Base-by-base conservation (phyloP, 768 basidiomycete genomes). In the Vararia minispora region DNA sequence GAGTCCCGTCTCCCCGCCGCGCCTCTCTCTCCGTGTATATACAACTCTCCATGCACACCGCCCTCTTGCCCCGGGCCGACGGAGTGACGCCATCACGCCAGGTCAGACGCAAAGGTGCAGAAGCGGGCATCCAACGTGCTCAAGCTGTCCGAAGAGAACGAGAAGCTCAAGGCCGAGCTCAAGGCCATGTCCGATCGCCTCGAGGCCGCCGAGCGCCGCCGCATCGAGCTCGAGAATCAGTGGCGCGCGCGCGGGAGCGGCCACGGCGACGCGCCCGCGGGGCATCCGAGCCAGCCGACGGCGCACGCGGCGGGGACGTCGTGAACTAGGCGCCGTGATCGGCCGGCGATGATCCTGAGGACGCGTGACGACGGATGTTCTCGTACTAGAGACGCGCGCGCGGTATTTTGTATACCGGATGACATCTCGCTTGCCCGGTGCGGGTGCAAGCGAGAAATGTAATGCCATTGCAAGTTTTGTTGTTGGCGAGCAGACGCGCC, bases 81-180 rank as follows among this genome's bases (percentile, higher is more conserved):
- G n/a, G 30, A 37, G 11, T 32, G 2, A 45, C 41, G 40, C 14
- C 42, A 30, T 20, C 2, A 29, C 14, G 12, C 29, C 41, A 55
- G 47, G 38, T n/a, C n/a, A n/a, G n/a, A 31, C 48, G 25, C 43
- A 63, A 58, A 56, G 41, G 55, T 71, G 46, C 64, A 81, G 54
- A 86, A 85, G 59, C 75, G 84, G 44, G 76, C 74, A 28, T 81
- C 78, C 50, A 85, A 80, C 57, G 79, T 87, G 42, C 56, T 82
- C 52, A 83, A 79, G 52, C 65, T 88, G 25, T 68, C 79, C 16
- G 68, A 80, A 61, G 84, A 88, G 65, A 80, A 86, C 56, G 79
- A 82, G 56, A 80, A 76, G 57, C 62, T 88, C 43, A 76, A 79
- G 58, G 77, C 70, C 35, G 76, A 85, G 58, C 68, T 88, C 52